These are phyloP conservation scores for Alloascoidea hylecoeti DNA, from an alignment of 805 yeast genomes.

Conservation along the genomic window DNA sequence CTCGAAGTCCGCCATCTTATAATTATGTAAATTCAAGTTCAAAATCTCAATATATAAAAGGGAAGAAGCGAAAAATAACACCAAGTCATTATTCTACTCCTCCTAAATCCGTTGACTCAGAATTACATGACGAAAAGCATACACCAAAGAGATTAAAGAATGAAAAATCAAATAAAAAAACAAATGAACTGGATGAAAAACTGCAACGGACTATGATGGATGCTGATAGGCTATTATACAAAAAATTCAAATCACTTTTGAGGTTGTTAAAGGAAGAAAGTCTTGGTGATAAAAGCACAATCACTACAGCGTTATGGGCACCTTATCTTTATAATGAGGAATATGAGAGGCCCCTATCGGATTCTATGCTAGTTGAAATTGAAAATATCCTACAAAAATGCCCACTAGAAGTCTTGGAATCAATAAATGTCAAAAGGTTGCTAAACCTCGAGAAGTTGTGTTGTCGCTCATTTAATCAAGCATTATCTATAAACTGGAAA, in stretches of 20 bases:
- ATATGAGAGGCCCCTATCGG: not conserved
- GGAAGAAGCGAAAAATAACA: too few relatives aligned
- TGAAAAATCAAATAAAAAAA: not conserved
- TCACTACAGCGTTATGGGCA: not conserved
- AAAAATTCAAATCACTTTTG: not conserved
- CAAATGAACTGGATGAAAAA: not conserved
- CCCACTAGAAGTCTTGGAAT: not conserved
- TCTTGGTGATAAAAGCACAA: not conserved
- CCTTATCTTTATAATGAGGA: slow-evolving; percentile 1
- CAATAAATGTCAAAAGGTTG: not conserved
- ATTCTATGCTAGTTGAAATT: not conserved
- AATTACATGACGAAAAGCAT: too few relatives aligned
- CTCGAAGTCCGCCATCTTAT: too few relatives aligned
- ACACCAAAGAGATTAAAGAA: too few relatives aligned
- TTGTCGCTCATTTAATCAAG: not conserved
- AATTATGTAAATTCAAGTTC: too few relatives aligned
- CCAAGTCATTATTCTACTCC: too few relatives aligned
- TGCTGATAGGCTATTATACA: not conserved
- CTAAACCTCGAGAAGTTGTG: not conserved
- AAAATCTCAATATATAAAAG: too few relatives aligned
- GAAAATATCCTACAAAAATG: slow-evolving; percentile 1
- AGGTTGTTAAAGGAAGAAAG: not conserved
- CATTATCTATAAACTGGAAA: not conserved
- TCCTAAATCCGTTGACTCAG: too few relatives aligned
- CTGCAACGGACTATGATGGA: not conserved